phyloP scores from a whole-genome alignment of 331 rosid genomes.

The Pyracantha coccinea region DNA sequence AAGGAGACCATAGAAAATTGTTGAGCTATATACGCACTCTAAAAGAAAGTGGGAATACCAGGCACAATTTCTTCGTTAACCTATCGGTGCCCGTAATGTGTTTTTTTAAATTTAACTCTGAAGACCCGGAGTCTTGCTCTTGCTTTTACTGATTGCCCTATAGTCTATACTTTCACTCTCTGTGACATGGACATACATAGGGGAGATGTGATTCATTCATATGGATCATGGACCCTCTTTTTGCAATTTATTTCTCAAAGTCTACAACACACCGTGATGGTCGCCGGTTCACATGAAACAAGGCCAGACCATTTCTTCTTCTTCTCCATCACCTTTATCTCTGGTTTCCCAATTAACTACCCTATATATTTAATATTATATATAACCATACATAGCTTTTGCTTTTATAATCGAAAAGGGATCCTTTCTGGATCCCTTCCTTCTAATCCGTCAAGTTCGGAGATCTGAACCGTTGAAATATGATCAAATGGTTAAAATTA shows the following conservation, averaged over 20 bases:
- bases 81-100: not conserved
- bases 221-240: too few relatives aligned
- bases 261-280: constrained; percentile 42
- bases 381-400: not conserved
- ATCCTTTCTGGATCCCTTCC: too few relatives aligned
- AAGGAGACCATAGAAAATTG: not conserved
- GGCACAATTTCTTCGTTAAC: not conserved
- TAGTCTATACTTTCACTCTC: too few relatives aligned
- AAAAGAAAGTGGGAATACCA: constrained; percentile 8
- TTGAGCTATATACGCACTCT: not conserved
- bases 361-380: not conserved
- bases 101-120: not conserved
- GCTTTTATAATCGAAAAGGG: not conserved
- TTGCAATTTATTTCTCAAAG: constrained; percentile 16
- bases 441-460: fast-evolving
- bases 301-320: constrained; percentile 20
- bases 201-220: too few relatives aligned
- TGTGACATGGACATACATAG: too few relatives aligned
- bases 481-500: too few relatives aligned
- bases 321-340: constrained; percentile 3
- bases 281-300: constrained; percentile 28
- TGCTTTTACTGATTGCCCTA: not conserved
- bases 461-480: fast-evolving
- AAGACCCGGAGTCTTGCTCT: not conserved
- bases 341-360: constrained; percentile 20